phyloP scores from a whole-genome alignment of 441 rosid genomes.

The Eugenia klotzschiana region DNA sequence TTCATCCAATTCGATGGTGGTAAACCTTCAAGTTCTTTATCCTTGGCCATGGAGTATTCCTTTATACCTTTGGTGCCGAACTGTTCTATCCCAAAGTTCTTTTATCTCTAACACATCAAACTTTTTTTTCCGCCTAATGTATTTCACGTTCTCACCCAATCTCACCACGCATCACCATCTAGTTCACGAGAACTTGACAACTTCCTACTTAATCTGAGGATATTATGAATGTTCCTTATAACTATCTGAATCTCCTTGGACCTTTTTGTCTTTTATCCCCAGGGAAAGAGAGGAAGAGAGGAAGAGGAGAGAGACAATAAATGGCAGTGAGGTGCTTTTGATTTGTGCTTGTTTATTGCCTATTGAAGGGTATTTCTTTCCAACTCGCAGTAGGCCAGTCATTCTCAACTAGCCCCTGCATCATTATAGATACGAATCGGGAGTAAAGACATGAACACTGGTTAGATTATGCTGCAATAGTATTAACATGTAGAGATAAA shows the following conservation, averaged over 20 bases:
- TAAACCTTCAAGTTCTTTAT: not conserved
- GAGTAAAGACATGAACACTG: not conserved
- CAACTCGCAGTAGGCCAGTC: not conserved
- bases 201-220: not conserved
- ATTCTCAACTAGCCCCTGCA: not conserved
- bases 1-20: not conserved
- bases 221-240: not conserved
- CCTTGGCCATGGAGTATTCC: not conserved
- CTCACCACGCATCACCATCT: not conserved
- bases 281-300: not conserved
- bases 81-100: not conserved
- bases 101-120: not conserved
- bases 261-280: not conserved
- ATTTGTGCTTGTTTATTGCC: not conserved
- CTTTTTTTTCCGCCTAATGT: not conserved
- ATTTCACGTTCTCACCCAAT: not conserved
- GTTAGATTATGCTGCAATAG: not conserved
- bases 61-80: not conserved
- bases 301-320: not conserved
- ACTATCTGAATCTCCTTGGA: not conserved
- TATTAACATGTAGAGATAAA: not conserved
- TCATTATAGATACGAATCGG: not conserved
- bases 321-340: not conserved
- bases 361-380: not conserved
- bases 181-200: not conserved